Percentiles rank a stretch among this genome's conserved stretches.
These are phyloP conservation scores for Fusarium brevicatenulatum DNA, from an alignment of 2,329 filamentous ascomycete species.

Conservation along the genomic window DNA sequence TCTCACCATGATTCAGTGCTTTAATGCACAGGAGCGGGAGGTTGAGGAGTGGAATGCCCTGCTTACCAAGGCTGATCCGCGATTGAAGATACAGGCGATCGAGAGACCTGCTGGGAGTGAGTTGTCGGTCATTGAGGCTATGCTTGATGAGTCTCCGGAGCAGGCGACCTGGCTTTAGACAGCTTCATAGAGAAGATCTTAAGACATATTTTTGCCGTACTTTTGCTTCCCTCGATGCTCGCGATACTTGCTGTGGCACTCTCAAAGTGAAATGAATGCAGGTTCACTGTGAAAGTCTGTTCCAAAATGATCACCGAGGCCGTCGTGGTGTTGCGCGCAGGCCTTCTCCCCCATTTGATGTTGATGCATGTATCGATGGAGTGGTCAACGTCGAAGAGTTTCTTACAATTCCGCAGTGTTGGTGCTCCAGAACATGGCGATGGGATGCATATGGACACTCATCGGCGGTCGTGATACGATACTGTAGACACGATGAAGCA, in stretches of 20 bases:
- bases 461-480: too few species aligned
- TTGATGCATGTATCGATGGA: too few species aligned
- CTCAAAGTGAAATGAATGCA: fast-evolving
- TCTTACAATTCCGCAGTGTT: too few species aligned
- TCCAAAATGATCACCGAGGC: fast-evolving
- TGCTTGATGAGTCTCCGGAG: not conserved
- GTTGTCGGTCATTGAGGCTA: constrained; percentile 24
- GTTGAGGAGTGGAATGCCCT: constrained; percentile 23
- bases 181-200: not conserved
- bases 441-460: too few species aligned
- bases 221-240: fast-evolving
- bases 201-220: fast-evolving
- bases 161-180: not conserved
- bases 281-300: fast-evolving
- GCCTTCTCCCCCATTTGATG: too few species aligned
- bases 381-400: too few species aligned
- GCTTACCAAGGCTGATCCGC: not conserved
- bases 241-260: fast-evolving
- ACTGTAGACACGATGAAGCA: too few species aligned
- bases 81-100: constrained; percentile 14
- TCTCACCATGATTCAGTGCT: constrained; percentile 38
- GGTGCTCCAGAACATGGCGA: too few species aligned
- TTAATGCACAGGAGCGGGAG: constrained; percentile 28
- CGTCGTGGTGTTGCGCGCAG: fast-evolving
- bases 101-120: constrained; percentile 26